A percentile compares a stretch with the other conserved stretches of the same genome.
phyloP scores from a whole-genome alignment of 768 basidiomycete species.

The Lactarius sp. region DNA sequence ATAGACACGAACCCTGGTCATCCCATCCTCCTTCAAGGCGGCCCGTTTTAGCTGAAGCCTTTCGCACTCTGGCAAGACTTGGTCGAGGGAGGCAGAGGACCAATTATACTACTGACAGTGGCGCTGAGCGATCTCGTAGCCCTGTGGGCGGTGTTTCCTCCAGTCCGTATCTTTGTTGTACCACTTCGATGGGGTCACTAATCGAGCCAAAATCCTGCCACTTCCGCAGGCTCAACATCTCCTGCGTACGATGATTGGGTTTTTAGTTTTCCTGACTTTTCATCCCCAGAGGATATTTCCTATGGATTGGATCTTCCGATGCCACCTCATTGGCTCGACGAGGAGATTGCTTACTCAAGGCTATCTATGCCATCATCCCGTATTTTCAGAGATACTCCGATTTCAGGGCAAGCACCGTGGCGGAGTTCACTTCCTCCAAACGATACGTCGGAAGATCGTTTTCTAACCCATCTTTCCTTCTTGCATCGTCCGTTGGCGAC shows the following conservation, averaged over 20 bases:
- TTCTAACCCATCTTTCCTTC: constrained; percentile 5
- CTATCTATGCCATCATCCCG: constrained; percentile 10
- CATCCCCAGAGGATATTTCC: constrained; percentile 10
- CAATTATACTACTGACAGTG: constrained; percentile 1
- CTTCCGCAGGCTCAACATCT: constrained; percentile 1
- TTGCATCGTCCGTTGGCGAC: constrained; percentile 6
- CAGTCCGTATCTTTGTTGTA: constrained; percentile 13
- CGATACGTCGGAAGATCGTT: constrained; percentile 6
- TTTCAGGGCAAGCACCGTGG: constrained; percentile 17
- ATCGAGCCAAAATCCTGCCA: background rate
- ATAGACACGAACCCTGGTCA: constrained; percentile 11
- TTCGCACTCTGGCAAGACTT: constrained; percentile 17
- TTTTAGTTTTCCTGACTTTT: constrained; percentile 4
- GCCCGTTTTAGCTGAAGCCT: constrained; percentile 10
- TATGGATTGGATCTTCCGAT: constrained; percentile 19
- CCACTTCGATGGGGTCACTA: background rate
- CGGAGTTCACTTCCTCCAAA: constrained; percentile 8
- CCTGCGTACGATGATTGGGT: constrained; percentile 5
- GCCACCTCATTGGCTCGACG: constrained; percentile 7
- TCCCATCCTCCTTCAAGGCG: constrained; percentile 9
- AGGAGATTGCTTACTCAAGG: constrained; percentile 2
- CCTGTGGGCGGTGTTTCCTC: constrained; percentile 9
- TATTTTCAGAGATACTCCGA: constrained; percentile 9
- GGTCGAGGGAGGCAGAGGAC: constrained; percentile 16
- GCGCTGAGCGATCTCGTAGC: constrained; percentile 16